Base-by-base conservation (phyloP, 2,329 filamentous ascomycete genomes). In the Hirsutella thompsonii region DNA sequence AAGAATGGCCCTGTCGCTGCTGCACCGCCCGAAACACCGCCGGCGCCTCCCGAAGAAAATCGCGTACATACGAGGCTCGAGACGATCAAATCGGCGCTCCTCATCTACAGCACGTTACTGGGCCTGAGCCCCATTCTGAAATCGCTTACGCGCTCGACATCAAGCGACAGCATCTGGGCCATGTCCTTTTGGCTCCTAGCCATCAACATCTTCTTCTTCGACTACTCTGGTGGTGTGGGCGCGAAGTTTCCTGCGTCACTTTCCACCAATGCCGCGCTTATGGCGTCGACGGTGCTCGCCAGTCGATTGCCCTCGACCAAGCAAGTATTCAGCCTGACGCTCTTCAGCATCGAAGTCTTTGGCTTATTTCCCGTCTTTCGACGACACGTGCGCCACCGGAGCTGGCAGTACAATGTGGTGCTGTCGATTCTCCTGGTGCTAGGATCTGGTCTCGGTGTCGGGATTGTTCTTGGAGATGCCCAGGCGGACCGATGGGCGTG, bases 131-230 rank as follows among this genome's bases (percentile, higher is more conserved):
- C 92, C 0, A 96, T 98, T 48, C 77, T 98, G 46, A 95, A 95
- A 60, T 95, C 89, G 2, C 74, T 98, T n/a, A 98, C 92, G 1
- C 76, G 76, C 39, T 95, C 89, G 5, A 96, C 90, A 4, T 90
- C 86, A 8, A 83, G 78, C 42, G 92, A 98, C 69, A 92, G 83
- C 35, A 98, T 98, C 57, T 98, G 92, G 92, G 87, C 92, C 43
- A 83, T 98, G 68, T 92, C 86, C 39, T 89, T 86, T 55, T 92
- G 88, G 79, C 72, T 98, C 36, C 76, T 98, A 47, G 76, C 84
- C 53, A 90, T 95, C 63, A 98, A 98, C 60, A 87, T 96, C 46
- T 93, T 94, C 62, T 95, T 93, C 59, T 96, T 95, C 56, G 92
- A 98, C 68, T 98, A 98, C 60, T 85, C 86, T 10, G 83, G 84